These are phyloP conservation scores for Hypoxylon crocopeplum DNA, from an alignment of 495 filamentous ascomycete species.

Conservation along the genomic window DNA sequence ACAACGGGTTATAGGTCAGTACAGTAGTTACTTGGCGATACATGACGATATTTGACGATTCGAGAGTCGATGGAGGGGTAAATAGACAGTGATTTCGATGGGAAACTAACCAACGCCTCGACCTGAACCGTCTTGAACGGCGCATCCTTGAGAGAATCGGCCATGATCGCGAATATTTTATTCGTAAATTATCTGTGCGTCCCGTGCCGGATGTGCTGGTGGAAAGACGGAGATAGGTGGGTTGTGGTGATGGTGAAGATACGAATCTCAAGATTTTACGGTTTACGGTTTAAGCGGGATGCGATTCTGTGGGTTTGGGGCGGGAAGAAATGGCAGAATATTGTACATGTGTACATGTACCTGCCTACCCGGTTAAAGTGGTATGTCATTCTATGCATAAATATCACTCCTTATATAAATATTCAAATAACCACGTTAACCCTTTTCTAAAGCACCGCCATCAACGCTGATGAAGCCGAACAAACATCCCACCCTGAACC, in stretches of 20 bases:
- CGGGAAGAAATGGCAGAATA: constrained; percentile 6
- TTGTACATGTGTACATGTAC: not conserved
- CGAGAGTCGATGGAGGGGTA: constrained; percentile 6
- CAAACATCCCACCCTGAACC: constrained; percentile 39
- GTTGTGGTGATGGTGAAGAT: not conserved
- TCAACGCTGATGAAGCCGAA: constrained; percentile 14
- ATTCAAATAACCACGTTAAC: too few relatives aligned
- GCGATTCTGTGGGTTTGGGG: constrained; percentile 43
- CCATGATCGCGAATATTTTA: constrained; percentile 42
- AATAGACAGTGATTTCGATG: constrained; percentile 22
- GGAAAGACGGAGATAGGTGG: not conserved
- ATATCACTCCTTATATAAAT: too few relatives aligned
- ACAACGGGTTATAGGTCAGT: constrained; percentile 9
- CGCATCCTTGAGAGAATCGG: constrained; percentile 60
- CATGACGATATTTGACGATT: too few relatives aligned
- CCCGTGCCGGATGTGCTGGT: not conserved
- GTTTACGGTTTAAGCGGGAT: constrained; percentile 34
- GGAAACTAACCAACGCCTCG: constrained; percentile 72
- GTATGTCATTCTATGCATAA: not conserved
- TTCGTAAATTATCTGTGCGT: not conserved
- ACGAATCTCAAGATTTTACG: constrained; percentile 37
- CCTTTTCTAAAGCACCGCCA: too few relatives aligned
- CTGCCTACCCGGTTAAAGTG: not conserved
- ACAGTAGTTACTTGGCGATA: too few relatives aligned
- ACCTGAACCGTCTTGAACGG: constrained; percentile 82